These are phyloP conservation scores for Ilex paraguariensis DNA, from an alignment of 305 asterid species.

Conservation along the genomic window DNA sequence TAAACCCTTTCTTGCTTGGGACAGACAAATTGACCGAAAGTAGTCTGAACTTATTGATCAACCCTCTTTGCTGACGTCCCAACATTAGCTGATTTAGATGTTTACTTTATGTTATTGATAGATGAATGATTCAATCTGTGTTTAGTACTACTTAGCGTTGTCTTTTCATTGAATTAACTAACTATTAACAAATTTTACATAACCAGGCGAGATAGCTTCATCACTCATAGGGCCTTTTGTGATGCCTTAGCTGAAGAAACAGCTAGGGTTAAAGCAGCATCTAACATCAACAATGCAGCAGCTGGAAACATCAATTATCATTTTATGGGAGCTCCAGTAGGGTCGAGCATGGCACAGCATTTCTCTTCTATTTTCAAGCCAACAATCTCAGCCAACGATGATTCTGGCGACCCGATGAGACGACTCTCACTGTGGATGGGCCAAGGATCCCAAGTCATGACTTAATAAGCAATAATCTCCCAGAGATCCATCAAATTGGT, in stretches of 20 bases:
- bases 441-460: slow-evolving; percentile 28
- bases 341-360: slow-evolving; percentile 37
- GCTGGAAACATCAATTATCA: slow-evolving; percentile 34
- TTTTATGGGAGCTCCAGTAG: slow-evolving; percentile 54
- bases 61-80: too few relatives aligned
- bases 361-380: slow-evolving; percentile 48
- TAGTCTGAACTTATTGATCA: too few relatives aligned
- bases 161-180: too few relatives aligned
- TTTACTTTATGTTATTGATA: too few relatives aligned
- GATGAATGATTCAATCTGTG: too few relatives aligned
- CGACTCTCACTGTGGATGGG: slow-evolving; percentile 52
- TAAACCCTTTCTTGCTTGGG: too few relatives aligned
- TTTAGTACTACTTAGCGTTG: too few relatives aligned
- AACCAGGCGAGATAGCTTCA: slow-evolving; percentile 83
- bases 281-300: slow-evolving; percentile 33
- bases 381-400: slow-evolving; percentile 24
- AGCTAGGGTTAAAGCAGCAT: slow-evolving; percentile 65
- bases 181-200: too few relatives aligned
- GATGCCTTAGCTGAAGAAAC: slow-evolving; percentile 92
- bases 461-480: slow-evolving; percentile 31
- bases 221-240: slow-evolving; percentile 92
- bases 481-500: slow-evolving; percentile 39
- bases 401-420: slow-evolving; percentile 22
- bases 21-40: too few relatives aligned
- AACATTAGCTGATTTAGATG: too few relatives aligned